Percentiles rank a stretch among this genome's conserved stretches.
These are phyloP conservation scores for Dioscorea cayenensis DNA, from an alignment of 116 monocot species.

Conservation along the genomic window DNA sequence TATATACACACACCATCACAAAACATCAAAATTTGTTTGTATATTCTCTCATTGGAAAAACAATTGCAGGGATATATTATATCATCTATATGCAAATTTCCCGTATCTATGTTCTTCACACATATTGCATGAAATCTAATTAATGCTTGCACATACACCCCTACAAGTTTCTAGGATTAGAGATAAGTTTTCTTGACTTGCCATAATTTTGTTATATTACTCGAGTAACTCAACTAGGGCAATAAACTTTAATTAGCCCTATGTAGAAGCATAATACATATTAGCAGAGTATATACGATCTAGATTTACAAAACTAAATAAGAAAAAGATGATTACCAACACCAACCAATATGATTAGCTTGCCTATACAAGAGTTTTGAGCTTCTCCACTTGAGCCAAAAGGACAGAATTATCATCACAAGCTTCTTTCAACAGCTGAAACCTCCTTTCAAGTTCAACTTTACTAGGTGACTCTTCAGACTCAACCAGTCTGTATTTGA, in stretches of 20 bases:
- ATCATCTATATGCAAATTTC: too few relatives aligned
- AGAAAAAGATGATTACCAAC: background rate
- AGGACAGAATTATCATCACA: slow-evolving; percentile 65
- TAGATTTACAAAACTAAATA: background rate
- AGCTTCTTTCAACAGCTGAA: slow-evolving; percentile 34
- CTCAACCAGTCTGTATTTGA: slow-evolving; percentile 23
- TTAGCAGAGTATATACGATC: too few relatives aligned
- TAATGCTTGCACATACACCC: too few relatives aligned
- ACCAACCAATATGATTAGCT: background rate
- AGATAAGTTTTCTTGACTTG: background rate
- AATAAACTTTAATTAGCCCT: too few relatives aligned
- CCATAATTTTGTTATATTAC: background rate
- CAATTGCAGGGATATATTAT: too few relatives aligned
- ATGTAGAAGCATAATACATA: too few relatives aligned
- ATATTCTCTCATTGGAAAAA: too few relatives aligned
- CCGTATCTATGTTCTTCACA: too few relatives aligned
- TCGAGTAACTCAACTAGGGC: background rate
- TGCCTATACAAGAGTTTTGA: slow-evolving; percentile 17
- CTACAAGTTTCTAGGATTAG: background rate
- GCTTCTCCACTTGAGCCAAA: slow-evolving; percentile 31
- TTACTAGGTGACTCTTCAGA: slow-evolving; percentile 10
- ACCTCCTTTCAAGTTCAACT: slow-evolving; percentile 20
- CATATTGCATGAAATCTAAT: too few relatives aligned
- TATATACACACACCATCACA: too few relatives aligned
- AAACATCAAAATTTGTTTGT: too few relatives aligned